These are phyloP conservation scores for Tylopilus sp. DNA, from an alignment of 1,284 basidiomycete genomes.

Conservation along the genomic window DNA sequence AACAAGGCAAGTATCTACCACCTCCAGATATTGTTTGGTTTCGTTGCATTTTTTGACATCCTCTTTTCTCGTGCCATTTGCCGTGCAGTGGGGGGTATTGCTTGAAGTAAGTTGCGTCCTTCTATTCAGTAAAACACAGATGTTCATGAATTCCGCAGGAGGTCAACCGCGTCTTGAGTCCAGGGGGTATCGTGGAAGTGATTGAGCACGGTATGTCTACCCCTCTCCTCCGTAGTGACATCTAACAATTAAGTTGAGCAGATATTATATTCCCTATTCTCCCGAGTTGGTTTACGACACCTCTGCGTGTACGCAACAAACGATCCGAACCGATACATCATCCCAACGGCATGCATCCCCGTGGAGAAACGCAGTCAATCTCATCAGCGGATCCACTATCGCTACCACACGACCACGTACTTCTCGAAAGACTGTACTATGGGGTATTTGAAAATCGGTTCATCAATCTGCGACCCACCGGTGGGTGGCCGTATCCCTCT, in stretches of 20 bases:
- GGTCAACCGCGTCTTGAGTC: slow-evolving; percentile 61
- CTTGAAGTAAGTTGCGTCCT: slow-evolving; percentile 51
- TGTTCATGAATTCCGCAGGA: slow-evolving; percentile 44
- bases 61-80: background rate
- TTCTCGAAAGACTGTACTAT: slow-evolving; percentile 61
- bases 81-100: slow-evolving; percentile 58
- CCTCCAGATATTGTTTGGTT: slow-evolving; percentile 5
- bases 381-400: slow-evolving; percentile 31
- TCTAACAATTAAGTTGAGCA: slow-evolving; percentile 22
- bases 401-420: slow-evolving; percentile 52
- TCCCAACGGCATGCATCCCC: slow-evolving; percentile 42
- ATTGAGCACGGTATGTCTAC: slow-evolving; percentile 59
- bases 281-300: slow-evolving; percentile 62
- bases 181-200: slow-evolving; percentile 66
- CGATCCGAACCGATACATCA: slow-evolving; percentile 46
- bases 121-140: background rate
- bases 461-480: slow-evolving; percentile 61
- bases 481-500: slow-evolving; percentile 19
- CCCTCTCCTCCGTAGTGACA: background rate
- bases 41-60: slow-evolving; percentile 5
- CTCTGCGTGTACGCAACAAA: slow-evolving; percentile 48
- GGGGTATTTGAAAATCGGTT: slow-evolving; percentile 64
- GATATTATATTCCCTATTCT: slow-evolving; percentile 62
- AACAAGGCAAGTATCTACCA: slow-evolving; percentile 50
- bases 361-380: slow-evolving; percentile 33